Evolutionary conservation across 495 filamentous ascomycete genomes (phyloP), one percentile per base, ranked within the genome.

Genomic region (Penicillium chermesinum): DNA sequence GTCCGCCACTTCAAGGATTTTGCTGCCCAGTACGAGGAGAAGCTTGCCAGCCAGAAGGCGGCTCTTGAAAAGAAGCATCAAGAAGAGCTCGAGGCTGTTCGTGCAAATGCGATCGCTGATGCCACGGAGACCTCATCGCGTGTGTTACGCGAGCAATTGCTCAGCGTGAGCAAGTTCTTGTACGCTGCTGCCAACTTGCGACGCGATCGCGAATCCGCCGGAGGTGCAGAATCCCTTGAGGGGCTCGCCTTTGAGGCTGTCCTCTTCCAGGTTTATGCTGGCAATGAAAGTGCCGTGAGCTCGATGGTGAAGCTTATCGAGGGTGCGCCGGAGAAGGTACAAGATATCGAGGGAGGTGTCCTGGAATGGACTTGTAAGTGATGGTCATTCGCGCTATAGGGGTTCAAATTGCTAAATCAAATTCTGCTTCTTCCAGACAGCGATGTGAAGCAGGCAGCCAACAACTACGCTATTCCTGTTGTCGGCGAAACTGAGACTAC

Each of bases 211-310:
- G 25, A 30, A 30, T 4, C 10, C 25, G 80, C 74, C 41, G 82
- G 87, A 50, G 79, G 74, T 41, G 82, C 87, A 48, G 79, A 85
- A 55, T 75, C 82, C 15, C 63, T 72, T 2, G 88, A 96, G 67
- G 87, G 80, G 58, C 80, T 80, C 66, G 93, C 90, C 36, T 86
- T 97, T 49, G 94, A 99, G 67, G 89, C 87, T 42, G 84, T 93
- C 20, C 75, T 99, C 35, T 82, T 91, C 42, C 76, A 87, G 57
- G 84, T 97, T 33, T 99, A 99, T 65, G 84, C 82, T 16, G 94
- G 94, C 22, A 86, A 89, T 53, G 78, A 85, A 40, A 76, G 78
- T 54, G 91, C 90, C 14, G 88, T 99, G 13, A 72, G 77, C 30
- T 80, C 87, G 10, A 91, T 95, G 74, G 62, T 89, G 53, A 95